Percentiles rank a stretch among this genome's conserved stretches.
Conservation (phyloP, 2,329 filamentous ascomycete genomes). For the Claviceps paspali region DNA sequence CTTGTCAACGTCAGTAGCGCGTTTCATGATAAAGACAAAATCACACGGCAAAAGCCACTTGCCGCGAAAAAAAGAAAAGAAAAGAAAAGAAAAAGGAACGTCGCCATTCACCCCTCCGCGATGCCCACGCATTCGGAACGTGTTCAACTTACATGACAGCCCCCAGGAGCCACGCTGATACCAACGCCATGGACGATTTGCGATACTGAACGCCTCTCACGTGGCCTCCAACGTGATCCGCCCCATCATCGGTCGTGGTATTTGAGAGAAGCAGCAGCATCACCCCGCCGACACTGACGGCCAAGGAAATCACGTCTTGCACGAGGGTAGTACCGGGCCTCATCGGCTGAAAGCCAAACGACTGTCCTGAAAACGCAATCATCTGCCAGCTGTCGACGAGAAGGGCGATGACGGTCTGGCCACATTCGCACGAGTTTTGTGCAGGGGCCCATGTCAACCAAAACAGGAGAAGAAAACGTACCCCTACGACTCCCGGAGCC, state of each 20-base stretch:
- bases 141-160: conserved; percentile 15
- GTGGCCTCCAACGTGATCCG: not conserved
- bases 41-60: no score
- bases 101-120: no score
- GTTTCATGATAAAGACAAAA: no score
- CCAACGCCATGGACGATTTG: not conserved
- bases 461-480: conserved; percentile 10
- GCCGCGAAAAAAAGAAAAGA: not conserved
- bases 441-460: no score
- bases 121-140: no score
- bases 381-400: conserved; percentile 24
- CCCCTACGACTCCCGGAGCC: conserved; percentile 17
- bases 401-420: conserved; percentile 13
- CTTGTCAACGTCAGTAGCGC: no score
- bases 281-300: conserved; percentile 18
- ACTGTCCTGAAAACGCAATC: conserved; percentile 14
- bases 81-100: not conserved
- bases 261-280: conserved; percentile 18
- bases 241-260: not conserved
- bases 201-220: conserved; percentile 7
- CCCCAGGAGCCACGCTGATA: conserved; percentile 9
- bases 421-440: no score
- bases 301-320: conserved; percentile 19
- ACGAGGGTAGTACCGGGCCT: conserved; percentile 15
- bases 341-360: conserved; percentile 13